phyloP scores from a whole-genome alignment of 2,329 filamentous ascomycete species.

The Neocucurbitaria cava region DNA sequence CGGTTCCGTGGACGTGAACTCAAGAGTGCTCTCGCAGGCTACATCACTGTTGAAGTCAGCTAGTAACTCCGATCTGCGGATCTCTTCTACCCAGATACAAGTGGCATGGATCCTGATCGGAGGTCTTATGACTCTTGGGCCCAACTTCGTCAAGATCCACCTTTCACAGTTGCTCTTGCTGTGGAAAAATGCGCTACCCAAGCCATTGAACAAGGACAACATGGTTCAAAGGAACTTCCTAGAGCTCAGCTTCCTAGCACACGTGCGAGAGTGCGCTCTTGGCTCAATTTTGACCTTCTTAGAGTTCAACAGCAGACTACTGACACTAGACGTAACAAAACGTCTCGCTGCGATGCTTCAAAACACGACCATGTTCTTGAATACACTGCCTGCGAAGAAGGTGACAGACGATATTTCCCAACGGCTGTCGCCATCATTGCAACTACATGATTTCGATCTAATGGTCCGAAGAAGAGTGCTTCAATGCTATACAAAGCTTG shows the following conservation, averaged over 20 bases:
- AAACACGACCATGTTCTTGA: constrained; percentile 90
- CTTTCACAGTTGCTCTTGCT: constrained; percentile 89
- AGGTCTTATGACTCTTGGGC: constrained; percentile 92
- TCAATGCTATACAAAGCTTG: constrained; percentile 91
- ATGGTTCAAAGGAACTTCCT: constrained; percentile 81
- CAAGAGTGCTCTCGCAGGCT: constrained; percentile 86
- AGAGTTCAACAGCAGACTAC: constrained; percentile 87
- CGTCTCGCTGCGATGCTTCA: constrained; percentile 93
- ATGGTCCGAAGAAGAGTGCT: constrained; percentile 94
- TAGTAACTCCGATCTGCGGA: constrained; percentile 85
- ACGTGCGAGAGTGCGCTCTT: constrained; percentile 92
- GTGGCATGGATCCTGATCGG: constrained; percentile 98
- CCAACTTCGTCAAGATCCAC: constrained; percentile 99
- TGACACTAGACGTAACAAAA: constrained; percentile 94
- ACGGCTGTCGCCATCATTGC: constrained; percentile 81
- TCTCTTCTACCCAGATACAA: constrained; percentile 94
- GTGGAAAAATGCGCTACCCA: constrained; percentile 97
- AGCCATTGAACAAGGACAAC: constrained; percentile 91
- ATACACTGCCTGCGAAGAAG: constrained; percentile 81
- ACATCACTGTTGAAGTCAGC: constrained; percentile 92
- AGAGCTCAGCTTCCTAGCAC: constrained; percentile 90
- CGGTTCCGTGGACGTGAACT: constrained; percentile 94
- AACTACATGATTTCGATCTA: constrained; percentile 86
- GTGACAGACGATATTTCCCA: constrained; percentile 86
- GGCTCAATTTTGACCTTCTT: constrained; percentile 91